Evolutionary conservation across 2,329 filamentous ascomycete genomes (phyloP).

Genomic region (Ophiostoma populinum): DNA sequence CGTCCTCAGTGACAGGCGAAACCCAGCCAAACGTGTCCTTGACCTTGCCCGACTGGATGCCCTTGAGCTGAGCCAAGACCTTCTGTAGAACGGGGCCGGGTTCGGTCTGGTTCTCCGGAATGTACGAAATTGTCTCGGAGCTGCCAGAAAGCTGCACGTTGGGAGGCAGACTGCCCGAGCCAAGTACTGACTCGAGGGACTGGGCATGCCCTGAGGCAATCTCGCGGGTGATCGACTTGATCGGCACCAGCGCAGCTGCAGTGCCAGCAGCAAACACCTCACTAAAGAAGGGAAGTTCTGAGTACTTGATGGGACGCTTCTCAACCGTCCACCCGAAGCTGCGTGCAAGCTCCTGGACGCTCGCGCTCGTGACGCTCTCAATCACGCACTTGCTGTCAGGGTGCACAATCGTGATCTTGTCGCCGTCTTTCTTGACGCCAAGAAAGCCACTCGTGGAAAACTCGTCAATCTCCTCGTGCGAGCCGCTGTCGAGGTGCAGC

Average conservation of each 20-base stretch:
- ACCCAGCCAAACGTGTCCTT: slow-evolving; percentile 66
- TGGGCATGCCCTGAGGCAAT: slow-evolving; percentile 21
- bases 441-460: slow-evolving; percentile 93
- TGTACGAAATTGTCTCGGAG: slow-evolving; percentile 37
- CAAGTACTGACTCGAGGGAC: slow-evolving; percentile 16
- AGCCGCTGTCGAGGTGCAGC: slow-evolving; percentile 75
- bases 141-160: slow-evolving; percentile 22
- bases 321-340: slow-evolving; percentile 77
- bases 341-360: slow-evolving; percentile 56
- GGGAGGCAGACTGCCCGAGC: slow-evolving; percentile 16
- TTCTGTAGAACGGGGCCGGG: slow-evolving; percentile 57
- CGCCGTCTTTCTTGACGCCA: slow-evolving; percentile 43
- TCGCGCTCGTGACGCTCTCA: slow-evolving; percentile 68
- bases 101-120: slow-evolving; percentile 40
- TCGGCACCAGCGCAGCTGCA: slow-evolving; percentile 78
- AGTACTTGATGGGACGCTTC: slow-evolving; percentile 50
- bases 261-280: slow-evolving; percentile 90
- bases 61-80: slow-evolving; percentile 61
- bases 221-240: slow-evolving; percentile 70
- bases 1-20: slow-evolving; percentile 25
- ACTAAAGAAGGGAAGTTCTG: slow-evolving; percentile 33
- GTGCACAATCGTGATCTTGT: slow-evolving; percentile 55
- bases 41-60: slow-evolving; percentile 67
- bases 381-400: slow-evolving; percentile 81
- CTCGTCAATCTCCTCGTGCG: slow-evolving; percentile 76